Base-by-base conservation (phyloP, 176 grass and related monocot species). In the Microstegium vimineum region DNA sequence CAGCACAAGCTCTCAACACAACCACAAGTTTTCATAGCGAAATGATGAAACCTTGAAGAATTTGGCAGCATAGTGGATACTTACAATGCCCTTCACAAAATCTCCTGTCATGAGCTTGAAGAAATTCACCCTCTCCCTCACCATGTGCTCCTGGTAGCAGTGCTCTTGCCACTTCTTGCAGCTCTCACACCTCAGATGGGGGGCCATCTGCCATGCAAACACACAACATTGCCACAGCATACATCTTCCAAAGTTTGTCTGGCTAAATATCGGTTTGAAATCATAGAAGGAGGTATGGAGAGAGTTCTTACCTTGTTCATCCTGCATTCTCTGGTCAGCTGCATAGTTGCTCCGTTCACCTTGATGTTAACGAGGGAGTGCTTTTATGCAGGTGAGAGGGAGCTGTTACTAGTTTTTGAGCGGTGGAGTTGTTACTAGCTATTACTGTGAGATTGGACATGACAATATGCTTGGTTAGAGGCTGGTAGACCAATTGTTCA, bases 101-200 rank as follows among this genome's bases (percentile, higher is more conserved):
- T 92, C 82, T 31, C 34, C 70, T 22, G 83, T 18, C 78, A 90
- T 49, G 73, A 86, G 5, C 66, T 68, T 78, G 66, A 79, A 74
- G 78, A 91, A 87, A 17, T 35, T 66, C 22, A 23, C 71, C 76
- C 74, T 80, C 22, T 10, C 22, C 36, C 51, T 75, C 54, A 45
- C 81, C 84, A 84, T 80, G 54, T 90, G 89, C 41, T 90, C 64
- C 81, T 67, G 52, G 64, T 76, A 84, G 64, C 42, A 84, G 76
- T 91, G 85, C 1, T 87, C 81, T 35, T 76, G 80, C 85, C 81
- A 91, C 77, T 66, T 23, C 27, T 59, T 80, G 85, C 85, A 91
- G 33, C 80, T 65, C 42, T 57, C 41, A 60, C 85, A 90, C 9
- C 62, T 35, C 0, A 60, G 56, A 60, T 75, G 25, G 10, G 15